Evolutionary conservation across 1,284 basidiomycete species (phyloP).

Genomic region (Microbotryomycetes sp.): DNA sequence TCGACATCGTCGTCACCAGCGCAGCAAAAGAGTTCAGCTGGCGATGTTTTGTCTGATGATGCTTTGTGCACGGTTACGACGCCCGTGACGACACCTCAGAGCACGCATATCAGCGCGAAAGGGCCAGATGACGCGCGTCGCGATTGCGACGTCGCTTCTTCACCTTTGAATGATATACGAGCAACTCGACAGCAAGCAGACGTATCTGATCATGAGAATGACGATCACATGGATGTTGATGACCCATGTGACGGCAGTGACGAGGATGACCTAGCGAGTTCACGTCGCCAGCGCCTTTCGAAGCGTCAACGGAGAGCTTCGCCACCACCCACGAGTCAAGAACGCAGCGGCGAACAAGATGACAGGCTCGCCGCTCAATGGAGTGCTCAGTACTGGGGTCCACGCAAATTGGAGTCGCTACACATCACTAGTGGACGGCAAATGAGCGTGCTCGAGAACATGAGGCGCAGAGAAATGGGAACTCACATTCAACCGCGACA

Average conservation of each 20-base stretch:
- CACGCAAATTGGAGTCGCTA: conserved; percentile 1
- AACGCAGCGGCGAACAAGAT: background rate
- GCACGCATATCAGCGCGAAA: background rate
- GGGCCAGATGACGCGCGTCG: background rate
- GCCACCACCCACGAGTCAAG: background rate
- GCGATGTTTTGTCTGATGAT: too few species aligned
- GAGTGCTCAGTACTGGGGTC: background rate
- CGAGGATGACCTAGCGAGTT: conserved; percentile 3
- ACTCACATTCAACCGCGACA: background rate
- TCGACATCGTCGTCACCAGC: conserved; percentile 2
- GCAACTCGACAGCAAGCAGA: background rate
- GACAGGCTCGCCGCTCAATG: background rate
- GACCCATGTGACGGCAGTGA: background rate
- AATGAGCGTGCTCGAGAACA: conserved; percentile 13
- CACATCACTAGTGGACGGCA: conserved; percentile 3
- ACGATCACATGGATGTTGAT: background rate
- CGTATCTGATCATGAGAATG: too few species aligned
- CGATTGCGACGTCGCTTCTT: background rate
- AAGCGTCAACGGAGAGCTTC: too few species aligned
- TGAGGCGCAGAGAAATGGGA: conserved; percentile 19
- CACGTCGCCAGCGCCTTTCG: too few species aligned
- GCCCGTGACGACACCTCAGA: background rate
- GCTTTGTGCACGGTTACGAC: too few species aligned
- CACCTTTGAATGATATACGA: too few species aligned
- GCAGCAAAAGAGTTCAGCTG: too few species aligned